These are phyloP conservation scores for Solanum pimpinellifolium DNA, from an alignment of 257 asterid genomes.

Conservation along the genomic window DNA sequence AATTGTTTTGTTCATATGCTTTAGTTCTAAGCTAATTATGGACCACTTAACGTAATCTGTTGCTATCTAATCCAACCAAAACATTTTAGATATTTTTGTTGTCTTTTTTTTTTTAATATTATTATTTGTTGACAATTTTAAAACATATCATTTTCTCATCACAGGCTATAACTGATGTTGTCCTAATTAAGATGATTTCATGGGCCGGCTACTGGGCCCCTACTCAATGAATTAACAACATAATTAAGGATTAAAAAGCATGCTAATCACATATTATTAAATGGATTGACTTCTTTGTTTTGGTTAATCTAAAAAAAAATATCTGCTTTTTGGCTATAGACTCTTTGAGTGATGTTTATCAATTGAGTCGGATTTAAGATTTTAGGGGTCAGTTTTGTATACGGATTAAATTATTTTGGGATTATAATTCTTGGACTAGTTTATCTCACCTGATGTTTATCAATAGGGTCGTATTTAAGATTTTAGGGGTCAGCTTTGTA, in stretches of 20 bases:
- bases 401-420: not conserved
- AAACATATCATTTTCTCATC: conserved; percentile 36
- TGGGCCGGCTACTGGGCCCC: conserved; percentile 71
- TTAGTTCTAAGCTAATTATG: conserved; percentile 9
- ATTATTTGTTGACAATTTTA: not conserved
- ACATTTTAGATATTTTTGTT: conserved; percentile 1
- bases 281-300: not conserved
- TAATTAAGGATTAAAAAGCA: conserved; percentile 12
- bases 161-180: conserved; percentile 10
- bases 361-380: not conserved
- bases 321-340: not conserved
- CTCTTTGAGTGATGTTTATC: not conserved
- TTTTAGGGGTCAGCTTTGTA: not conserved
- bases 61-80: conserved; percentile 1
- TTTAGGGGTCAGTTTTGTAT: not conserved
- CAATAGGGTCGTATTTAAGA: not conserved
- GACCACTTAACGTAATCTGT: conserved; percentile 6
- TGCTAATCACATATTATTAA: not conserved
- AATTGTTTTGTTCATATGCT: conserved; percentile 24
- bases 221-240: conserved; percentile 9
- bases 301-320: not conserved
- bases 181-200: conserved; percentile 52
- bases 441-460: not conserved
- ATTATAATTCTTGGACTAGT: not conserved
- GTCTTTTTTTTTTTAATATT: not conserved